phyloP scores from a whole-genome alignment of 2,329 filamentous ascomycete species.

The Epichloe elymi region DNA sequence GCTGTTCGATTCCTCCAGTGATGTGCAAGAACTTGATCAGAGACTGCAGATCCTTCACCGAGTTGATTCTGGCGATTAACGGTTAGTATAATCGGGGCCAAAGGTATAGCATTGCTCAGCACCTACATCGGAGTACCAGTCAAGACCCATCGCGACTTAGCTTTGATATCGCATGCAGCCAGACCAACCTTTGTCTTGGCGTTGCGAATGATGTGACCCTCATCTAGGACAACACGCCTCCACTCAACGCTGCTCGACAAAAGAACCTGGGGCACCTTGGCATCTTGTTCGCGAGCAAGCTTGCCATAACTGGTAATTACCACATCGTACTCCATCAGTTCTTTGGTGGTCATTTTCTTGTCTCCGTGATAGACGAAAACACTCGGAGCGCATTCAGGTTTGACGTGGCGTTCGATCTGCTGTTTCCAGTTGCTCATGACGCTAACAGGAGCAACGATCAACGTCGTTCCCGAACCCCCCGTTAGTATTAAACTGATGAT shows the following conservation, averaged over 20 bases:
- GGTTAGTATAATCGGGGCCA: slow-evolving; percentile 12
- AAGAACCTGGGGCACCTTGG: slow-evolving; percentile 26
- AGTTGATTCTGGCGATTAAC: slow-evolving; percentile 46
- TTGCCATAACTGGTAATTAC: slow-evolving; percentile 79
- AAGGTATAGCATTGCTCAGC: neutral
- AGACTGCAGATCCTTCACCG: slow-evolving; percentile 67
- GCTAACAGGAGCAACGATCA: slow-evolving; percentile 70
- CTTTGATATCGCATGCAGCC: slow-evolving; percentile 53
- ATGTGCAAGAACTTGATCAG: slow-evolving; percentile 66
- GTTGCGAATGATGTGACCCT: slow-evolving; percentile 74
- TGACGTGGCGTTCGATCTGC: slow-evolving; percentile 63
- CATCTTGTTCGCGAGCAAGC: slow-evolving; percentile 50
- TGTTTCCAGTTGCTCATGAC: slow-evolving; percentile 88
- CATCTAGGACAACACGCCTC: slow-evolving; percentile 70
- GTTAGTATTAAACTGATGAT: slow-evolving; percentile 66
- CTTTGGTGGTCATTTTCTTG: slow-evolving; percentile 39
- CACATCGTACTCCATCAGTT: slow-evolving; percentile 56
- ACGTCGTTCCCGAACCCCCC: slow-evolving; percentile 44
- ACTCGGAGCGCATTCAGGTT: slow-evolving; percentile 45
- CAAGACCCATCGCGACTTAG: slow-evolving; percentile 64
- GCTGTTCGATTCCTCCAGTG: slow-evolving; percentile 59
- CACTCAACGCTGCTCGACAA: slow-evolving; percentile 39
- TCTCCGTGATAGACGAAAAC: slow-evolving; percentile 64
- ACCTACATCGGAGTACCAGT: slow-evolving; percentile 66
- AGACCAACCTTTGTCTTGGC: slow-evolving; percentile 57